Base-by-base conservation (phyloP, 345 rosid genomes). In the Balakata baccata region DNA sequence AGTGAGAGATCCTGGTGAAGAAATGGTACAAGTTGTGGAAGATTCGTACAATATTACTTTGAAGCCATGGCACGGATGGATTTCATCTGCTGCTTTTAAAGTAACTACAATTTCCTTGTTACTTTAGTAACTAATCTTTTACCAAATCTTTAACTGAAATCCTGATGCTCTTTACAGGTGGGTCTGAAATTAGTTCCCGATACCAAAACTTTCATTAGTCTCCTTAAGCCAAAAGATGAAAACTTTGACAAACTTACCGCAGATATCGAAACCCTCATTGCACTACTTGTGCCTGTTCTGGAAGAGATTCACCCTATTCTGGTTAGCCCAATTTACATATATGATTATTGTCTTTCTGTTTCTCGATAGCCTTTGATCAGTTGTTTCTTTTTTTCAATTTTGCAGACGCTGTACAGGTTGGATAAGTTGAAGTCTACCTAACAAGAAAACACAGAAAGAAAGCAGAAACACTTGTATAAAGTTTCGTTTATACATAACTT, bases 1-100 rank as follows among this genome's bases (percentile, higher is more conserved):
- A 75, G 77, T 83, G 1, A 77, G 77, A 79, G 90, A 92, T 64
- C 83, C 79, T 23, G 90, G 73, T 47, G 78, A 85, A 50, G 86
- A 81, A 78, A 89, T 95, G 89, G 96, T 88, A 78, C 72, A 85
- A 75, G 83, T 84, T 67, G 97, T 95, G 80, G 95, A 90, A 86
- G 96, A 90, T 66, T 83, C 95, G 46, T 92, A 94, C 75, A 81
- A 74, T 67, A 16, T 66, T 22, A 87, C 93, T 70, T 83, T 94
- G 74, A 94, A 90, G 82, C 95, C 87, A 3, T 86, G 92, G 87
- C 98, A 94, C 85, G 90, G 98, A 63, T 94, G 98, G 98, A 94
- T 94, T 70, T 87, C 98, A 1, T 84, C 89, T 13, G 98, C 98
- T 71, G 98, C 98, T 80, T 88, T 88, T 85, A 94, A 82, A 85